Evolutionary conservation across 805 yeast species (phyloP).

Genomic region (Debaryomyces hansenii): DNA sequence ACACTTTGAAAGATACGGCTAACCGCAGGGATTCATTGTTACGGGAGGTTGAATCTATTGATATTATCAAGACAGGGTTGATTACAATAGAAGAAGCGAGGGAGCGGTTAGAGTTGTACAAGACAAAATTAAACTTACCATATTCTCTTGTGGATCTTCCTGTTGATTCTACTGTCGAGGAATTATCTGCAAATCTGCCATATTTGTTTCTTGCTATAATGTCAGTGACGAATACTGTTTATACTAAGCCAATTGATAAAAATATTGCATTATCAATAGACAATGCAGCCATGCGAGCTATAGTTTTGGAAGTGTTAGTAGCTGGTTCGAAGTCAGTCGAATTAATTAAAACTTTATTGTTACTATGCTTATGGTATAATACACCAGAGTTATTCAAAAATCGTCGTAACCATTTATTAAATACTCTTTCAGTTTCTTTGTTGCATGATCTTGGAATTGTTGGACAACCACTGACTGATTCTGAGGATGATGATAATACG

Average conservation of each 20-base stretch:
- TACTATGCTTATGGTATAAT: constrained; percentile 77
- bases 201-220: constrained; percentile 63
- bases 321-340: constrained; percentile 72
- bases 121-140: constrained; percentile 41
- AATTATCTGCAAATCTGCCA: constrained; percentile 54
- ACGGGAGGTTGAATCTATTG: constrained; percentile 29
- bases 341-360: constrained; percentile 58
- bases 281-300: constrained; percentile 49
- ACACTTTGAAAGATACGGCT: constrained; percentile 46
- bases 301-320: constrained; percentile 61
- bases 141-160: constrained; percentile 64
- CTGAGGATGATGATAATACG: constrained; percentile 14
- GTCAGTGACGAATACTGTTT: constrained; percentile 54
- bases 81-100: constrained; percentile 61
- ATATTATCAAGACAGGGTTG: constrained; percentile 58
- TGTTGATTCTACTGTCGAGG: constrained; percentile 41
- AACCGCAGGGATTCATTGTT: constrained; percentile 39
- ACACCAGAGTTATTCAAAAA: constrained; percentile 80
- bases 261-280: constrained; percentile 46
- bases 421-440: constrained; percentile 62
- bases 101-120: constrained; percentile 51
- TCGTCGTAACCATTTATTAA: constrained; percentile 72
- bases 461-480: constrained; percentile 40
- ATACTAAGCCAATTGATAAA: constrained; percentile 29
- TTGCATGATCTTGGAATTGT: constrained; percentile 77